Percentiles rank a stretch among this genome's conserved stretches.
phyloP scores from a whole-genome alignment of 139 green algal species.

The Yamagishiella unicocca region DNA sequence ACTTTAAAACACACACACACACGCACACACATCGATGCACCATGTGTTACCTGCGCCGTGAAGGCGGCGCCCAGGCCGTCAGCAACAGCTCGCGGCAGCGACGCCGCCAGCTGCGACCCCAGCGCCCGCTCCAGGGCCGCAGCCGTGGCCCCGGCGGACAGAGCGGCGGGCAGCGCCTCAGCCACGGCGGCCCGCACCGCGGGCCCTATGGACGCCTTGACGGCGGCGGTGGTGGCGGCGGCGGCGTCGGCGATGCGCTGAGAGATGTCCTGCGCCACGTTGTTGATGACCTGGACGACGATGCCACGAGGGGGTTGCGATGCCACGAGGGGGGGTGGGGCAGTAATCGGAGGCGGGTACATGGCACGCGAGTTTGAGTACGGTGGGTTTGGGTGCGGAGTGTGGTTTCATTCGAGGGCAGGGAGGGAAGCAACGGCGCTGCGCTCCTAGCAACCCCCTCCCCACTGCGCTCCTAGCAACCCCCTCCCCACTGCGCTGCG shows the following conservation, averaged over 20 bases:
- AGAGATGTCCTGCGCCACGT: conserved; percentile 17
- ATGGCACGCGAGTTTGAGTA: no score
- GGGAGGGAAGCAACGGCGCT: no score
- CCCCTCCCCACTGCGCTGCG: no score
- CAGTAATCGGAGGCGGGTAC: no score
- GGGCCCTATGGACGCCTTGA: conserved; percentile 40
- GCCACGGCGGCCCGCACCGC: conserved; percentile 52
- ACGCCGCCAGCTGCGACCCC: conserved; percentile 41
- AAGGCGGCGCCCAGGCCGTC: conserved; percentile 23
- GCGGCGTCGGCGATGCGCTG: conserved; percentile 45
- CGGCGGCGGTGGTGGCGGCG: conserved; percentile 20
- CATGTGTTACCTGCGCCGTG: neutral
- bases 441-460: no score
- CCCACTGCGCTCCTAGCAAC: no score
- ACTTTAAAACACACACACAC: no score
- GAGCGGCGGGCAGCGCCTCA: conserved; percentile 54
- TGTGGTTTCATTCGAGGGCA: no score
- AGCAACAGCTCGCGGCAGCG: conserved; percentile 35
- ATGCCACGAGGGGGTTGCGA: no score
- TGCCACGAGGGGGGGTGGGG: no score
- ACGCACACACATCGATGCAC: no score
- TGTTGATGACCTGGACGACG: conserved; percentile 6
- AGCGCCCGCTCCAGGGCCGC: conserved; percentile 58
- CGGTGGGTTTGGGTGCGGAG: no score
- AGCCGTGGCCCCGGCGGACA: conserved; percentile 41